Percentiles rank a stretch among this genome's conserved stretches.
Evolutionary conservation across 768 basidiomycete species (phyloP).

Genomic region (Pleurotus eryngii): DNA sequence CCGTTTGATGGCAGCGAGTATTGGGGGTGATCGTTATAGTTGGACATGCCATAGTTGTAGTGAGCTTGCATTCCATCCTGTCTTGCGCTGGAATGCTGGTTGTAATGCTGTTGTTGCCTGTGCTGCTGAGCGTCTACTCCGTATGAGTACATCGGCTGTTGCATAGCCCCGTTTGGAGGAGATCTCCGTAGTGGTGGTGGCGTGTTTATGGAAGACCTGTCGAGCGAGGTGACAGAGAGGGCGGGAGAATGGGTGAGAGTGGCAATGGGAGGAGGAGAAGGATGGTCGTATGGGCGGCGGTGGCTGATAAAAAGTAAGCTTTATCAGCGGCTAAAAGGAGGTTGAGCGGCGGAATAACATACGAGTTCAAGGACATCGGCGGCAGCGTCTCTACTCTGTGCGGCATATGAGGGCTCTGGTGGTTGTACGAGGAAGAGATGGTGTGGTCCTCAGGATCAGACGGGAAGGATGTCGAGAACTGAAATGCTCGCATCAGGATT

Average conservation of each 20-base stretch:
- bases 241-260: conserved; percentile 59
- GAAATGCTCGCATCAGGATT: conserved; percentile 33
- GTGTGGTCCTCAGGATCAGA: conserved; percentile 32
- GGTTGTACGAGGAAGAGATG: conserved; percentile 12
- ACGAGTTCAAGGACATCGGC: conserved; percentile 26
- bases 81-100: neutral
- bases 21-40: conserved; percentile 16
- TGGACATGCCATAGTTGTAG: neutral
- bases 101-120: conserved; percentile 22
- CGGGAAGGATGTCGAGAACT: conserved; percentile 32
- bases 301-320: conserved; percentile 26
- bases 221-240: conserved; percentile 54
- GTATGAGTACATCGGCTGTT: conserved; percentile 29
- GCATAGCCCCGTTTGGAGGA: conserved; percentile 27
- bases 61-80: neutral
- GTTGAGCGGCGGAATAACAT: conserved; percentile 19
- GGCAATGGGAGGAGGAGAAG: conserved; percentile 48
- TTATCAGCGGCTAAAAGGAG: conserved; percentile 12
- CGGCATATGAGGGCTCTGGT: conserved; percentile 37
- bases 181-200: conserved; percentile 53
- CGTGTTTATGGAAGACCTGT: conserved; percentile 58
- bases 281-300: conserved; percentile 32
- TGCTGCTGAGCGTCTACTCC: conserved; percentile 28
- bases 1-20: conserved; percentile 4
- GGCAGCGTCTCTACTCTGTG: conserved; percentile 42